Base-by-base conservation (phyloP, 371 early-diverging fungal genomes). In the Rhizopus stolonifer region DNA sequence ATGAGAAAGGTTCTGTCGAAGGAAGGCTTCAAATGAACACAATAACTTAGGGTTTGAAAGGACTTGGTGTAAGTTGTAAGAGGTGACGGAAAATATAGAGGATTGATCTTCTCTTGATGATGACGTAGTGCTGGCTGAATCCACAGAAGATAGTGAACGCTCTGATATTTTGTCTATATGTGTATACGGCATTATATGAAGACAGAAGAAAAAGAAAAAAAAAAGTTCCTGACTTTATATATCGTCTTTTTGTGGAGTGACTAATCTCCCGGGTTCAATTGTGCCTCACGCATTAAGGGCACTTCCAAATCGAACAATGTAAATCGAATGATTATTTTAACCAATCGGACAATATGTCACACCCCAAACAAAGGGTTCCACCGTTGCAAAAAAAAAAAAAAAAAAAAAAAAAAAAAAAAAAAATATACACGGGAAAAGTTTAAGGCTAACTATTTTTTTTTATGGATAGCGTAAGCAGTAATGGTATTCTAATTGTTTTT, bases 11-110 rank as follows among this genome's bases (percentile, higher is more conserved):
- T 48, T 50, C 36, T 65, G 61, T 18, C 61, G 52, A 25, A 65
- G 53, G 31, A 60, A 65, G 14, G 49, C 52, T 47, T 65, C 65
- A 23, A 65, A 65, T 10, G 56, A 56, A 23, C 61, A 45, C 29
- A 65, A 31, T 34, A 65, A 38, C 40, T 65, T 60, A 9, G 65
- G 65, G n/a, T 65, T 57, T 14, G 61, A 56, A n/a, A 65, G 49
- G 1, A 65, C 61, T 53, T 65, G 61, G 26, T 45, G 53, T 24
- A 65, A 17, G 14, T 56, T 60, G 33, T 43, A 60, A 2, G 36
- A 52, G 1, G 32, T 36, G 6, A 49, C 17, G 4, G 24, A n/a
- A 23, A 34, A 43, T n/a, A 36, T 26, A 15, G 46, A 62, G 40
- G 49, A 62, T 2, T 18, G 21, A 29, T 29, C 31, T 42, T 42